phyloP scores from a whole-genome alignment of 768 basidiomycete species.

The Macrolepiota fuliginosa region DNA sequence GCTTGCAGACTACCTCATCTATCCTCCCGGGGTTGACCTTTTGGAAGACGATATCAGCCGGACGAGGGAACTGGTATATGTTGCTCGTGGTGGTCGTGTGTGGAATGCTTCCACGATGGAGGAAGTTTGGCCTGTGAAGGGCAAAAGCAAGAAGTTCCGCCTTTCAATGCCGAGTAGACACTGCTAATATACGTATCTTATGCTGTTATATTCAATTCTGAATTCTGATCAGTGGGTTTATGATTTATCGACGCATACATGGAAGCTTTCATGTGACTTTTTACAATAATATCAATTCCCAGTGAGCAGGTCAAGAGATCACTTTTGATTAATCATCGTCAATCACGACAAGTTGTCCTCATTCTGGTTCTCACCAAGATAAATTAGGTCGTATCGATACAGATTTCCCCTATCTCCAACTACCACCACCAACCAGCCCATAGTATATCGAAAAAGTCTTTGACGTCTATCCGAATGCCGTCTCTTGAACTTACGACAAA shows the following conservation, averaged over 20 bases:
- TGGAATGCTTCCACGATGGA: slow-evolving; percentile 68
- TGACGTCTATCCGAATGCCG: slow-evolving; percentile 30
- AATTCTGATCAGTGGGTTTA: too few species aligned
- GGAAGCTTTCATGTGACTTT: background rate
- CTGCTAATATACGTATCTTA: background rate
- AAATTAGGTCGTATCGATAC: too few species aligned
- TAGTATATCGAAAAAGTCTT: background rate
- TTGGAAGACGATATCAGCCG: slow-evolving; percentile 43
- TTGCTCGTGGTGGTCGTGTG: slow-evolving; percentile 65
- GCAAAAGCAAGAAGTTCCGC: slow-evolving; percentile 53
- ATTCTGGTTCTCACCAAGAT: background rate
- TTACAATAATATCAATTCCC: background rate
- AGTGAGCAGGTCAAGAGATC: background rate
- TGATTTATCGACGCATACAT: background rate
- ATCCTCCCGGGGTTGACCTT: slow-evolving; percentile 58
- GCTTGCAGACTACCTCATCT: slow-evolving; percentile 70
- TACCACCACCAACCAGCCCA: background rate
- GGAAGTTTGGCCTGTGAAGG: slow-evolving; percentile 70
- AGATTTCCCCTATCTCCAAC: too few species aligned
- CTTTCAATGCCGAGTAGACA: slow-evolving; percentile 48
- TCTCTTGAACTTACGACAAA: slow-evolving; percentile 42
- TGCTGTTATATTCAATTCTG: too few species aligned
- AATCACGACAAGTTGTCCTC: background rate
- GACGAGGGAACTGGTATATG: slow-evolving; percentile 51
- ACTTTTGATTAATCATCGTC: background rate